Evolutionary conservation across 2,329 filamentous ascomycete genomes (phyloP).

Genomic region (Colletotrichum gigasporum): DNA sequence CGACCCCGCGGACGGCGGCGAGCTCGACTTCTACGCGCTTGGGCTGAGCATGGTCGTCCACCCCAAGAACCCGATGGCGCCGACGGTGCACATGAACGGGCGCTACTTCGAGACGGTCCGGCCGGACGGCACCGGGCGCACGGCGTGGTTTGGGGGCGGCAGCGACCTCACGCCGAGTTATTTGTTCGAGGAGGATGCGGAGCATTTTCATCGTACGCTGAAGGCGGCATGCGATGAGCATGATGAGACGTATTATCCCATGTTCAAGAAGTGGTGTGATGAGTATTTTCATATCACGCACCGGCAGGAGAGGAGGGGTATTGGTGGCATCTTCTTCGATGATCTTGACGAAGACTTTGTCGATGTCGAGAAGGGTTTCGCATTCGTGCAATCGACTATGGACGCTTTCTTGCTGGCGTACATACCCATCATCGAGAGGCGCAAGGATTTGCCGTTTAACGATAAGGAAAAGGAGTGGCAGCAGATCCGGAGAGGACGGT

Average conservation of each 20-base stretch:
- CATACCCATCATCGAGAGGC: slow-evolving; percentile 85
- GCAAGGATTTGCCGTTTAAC: slow-evolving; percentile 91
- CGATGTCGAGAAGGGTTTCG: slow-evolving; percentile 86
- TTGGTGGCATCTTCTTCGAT: slow-evolving; percentile 98
- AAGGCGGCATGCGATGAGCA: slow-evolving; percentile 94
- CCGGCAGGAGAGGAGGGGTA: slow-evolving; percentile 82
- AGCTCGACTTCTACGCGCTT: slow-evolving; percentile 94
- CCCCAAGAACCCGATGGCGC: slow-evolving; percentile 93
- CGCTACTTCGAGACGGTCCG: slow-evolving; percentile 97
- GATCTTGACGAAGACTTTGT: slow-evolving; percentile 89
- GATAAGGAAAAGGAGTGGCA: slow-evolving; percentile 94
- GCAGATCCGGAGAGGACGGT: slow-evolving; percentile 88
- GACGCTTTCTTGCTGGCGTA: slow-evolving; percentile 90
- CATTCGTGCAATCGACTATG: slow-evolving; percentile 85
- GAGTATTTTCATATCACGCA: slow-evolving; percentile 97
- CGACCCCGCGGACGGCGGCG: slow-evolving; percentile 59
- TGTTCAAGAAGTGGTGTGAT: slow-evolving; percentile 98
- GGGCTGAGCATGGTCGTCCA: slow-evolving; percentile 93
- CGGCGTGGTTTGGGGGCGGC: slow-evolving; percentile 98
- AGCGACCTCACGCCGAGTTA: slow-evolving; percentile 93
- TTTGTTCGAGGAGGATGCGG: slow-evolving; percentile 94
- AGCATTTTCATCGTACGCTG: slow-evolving; percentile 93
- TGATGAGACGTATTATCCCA: slow-evolving; percentile 87
- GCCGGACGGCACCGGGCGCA: slow-evolving; percentile 79
- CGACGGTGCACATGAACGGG: slow-evolving; percentile 98